A percentile compares a stretch with the other conserved stretches of the same genome.
Conservation (phyloP, 768 basidiomycete species). For the Suillus americanus region DNA sequence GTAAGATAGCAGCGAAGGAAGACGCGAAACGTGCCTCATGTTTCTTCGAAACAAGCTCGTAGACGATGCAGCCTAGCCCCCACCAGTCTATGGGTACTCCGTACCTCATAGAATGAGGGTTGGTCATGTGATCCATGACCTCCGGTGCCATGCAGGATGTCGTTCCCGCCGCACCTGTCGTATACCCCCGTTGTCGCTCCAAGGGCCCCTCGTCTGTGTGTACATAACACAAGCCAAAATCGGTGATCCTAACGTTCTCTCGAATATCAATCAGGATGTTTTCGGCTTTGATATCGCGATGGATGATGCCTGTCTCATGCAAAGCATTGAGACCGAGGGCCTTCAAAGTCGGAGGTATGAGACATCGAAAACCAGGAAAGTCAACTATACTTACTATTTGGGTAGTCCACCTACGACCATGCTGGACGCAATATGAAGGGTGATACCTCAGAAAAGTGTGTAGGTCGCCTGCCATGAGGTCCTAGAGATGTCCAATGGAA, state of each 20-base stretch:
- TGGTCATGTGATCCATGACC: neutral
- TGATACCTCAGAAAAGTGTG: slow-evolving; percentile 24
- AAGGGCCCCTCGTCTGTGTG: neutral
- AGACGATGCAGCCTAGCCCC: neutral
- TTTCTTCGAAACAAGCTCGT: neutral
- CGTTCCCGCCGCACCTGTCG: neutral
- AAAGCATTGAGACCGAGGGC: slow-evolving; percentile 40
- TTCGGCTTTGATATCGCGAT: slow-evolving; percentile 57
- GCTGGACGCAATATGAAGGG: slow-evolving; percentile 9
- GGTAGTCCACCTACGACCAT: slow-evolving; percentile 30
- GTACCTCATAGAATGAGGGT: neutral
- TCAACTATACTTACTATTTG: slow-evolving; percentile 35
- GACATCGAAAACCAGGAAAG: slow-evolving; percentile 2
- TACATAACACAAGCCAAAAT: neutral
- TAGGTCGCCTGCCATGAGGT: slow-evolving; percentile 41
- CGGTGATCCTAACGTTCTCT: neutral
- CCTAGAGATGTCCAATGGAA: slow-evolving; percentile 21
- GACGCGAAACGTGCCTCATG: neutral
- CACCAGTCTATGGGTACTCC: neutral
- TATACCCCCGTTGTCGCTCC: neutral
- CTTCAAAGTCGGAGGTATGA: slow-evolving; percentile 19
- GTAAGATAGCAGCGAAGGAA: neutral
- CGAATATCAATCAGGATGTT: neutral
- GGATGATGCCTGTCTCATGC: slow-evolving; percentile 61
- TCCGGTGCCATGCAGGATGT: neutral